Conservation (phyloP, 345 rosid species). For the Eucalyptus cladocalyx region DNA sequence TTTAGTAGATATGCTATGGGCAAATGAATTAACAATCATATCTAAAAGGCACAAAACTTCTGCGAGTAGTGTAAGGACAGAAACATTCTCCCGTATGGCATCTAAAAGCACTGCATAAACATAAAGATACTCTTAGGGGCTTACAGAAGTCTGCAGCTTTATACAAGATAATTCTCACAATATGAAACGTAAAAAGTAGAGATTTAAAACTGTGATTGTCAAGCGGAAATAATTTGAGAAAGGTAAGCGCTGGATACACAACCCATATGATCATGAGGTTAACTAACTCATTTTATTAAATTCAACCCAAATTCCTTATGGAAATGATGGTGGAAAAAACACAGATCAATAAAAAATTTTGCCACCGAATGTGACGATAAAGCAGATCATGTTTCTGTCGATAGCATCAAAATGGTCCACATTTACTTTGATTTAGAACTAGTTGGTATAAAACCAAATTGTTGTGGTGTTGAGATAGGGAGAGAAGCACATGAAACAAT, state of each 20-base stretch:
- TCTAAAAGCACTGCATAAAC: slow-evolving; percentile 63
- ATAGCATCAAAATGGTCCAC: neutral
- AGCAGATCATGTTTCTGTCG: neutral
- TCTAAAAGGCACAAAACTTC: slow-evolving; percentile 92
- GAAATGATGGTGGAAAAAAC: neutral
- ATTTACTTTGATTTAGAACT: neutral
- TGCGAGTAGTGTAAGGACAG: slow-evolving; percentile 76
- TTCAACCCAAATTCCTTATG: neutral
- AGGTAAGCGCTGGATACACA: neutral
- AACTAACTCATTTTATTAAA: neutral
- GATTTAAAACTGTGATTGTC: neutral
- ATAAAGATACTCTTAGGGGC: neutral
- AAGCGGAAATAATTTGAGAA: neutral
- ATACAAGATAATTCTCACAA: neutral
- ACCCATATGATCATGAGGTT: neutral
- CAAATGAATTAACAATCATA: slow-evolving; percentile 94
- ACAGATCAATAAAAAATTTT: neutral
- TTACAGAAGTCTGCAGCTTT: neutral
- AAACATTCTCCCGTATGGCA: slow-evolving; percentile 63
- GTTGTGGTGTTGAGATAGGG: neutral
- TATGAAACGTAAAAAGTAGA: neutral
- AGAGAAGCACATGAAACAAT: neutral
- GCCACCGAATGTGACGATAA: neutral
- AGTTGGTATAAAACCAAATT: neutral
- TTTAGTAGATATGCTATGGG: slow-evolving; percentile 79